Conservation (phyloP, 257 asterid species). For the Linderniella brevidens region DNA sequence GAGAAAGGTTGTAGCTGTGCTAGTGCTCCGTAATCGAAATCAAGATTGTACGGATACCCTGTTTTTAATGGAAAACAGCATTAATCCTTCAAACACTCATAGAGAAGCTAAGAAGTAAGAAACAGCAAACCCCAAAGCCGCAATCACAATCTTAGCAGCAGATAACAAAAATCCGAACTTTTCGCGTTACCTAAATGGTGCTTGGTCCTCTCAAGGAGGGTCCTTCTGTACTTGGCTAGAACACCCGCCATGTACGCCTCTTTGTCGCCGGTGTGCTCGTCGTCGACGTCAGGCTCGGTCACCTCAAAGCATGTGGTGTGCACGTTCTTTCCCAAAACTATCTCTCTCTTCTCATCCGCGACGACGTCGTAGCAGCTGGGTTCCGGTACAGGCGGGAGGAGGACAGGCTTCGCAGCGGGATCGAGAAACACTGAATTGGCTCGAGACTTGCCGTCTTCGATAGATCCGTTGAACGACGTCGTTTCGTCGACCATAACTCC, state of each 20-base stretch:
- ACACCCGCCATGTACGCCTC: slow-evolving; percentile 93
- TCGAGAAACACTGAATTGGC: not conserved
- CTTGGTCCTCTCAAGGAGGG: slow-evolving; percentile 66
- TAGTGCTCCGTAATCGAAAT: slow-evolving; percentile 10
- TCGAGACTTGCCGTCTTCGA: slow-evolving; percentile 16
- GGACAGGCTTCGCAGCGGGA: too few relatives aligned
- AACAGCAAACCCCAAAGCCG: too few relatives aligned
- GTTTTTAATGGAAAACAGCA: not conserved
- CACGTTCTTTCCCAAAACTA: slow-evolving; percentile 68
- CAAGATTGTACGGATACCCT: slow-evolving; percentile 10
- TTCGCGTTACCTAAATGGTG: slow-evolving; percentile 61
- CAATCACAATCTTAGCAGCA: too few relatives aligned
- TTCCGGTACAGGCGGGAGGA: slow-evolving; percentile 33
- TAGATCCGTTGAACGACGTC: slow-evolving; percentile 23
- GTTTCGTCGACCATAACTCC: slow-evolving; percentile 10
- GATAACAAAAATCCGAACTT: slow-evolving; percentile 10
- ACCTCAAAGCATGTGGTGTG: slow-evolving; percentile 71
- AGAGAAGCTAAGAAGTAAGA: too few relatives aligned
- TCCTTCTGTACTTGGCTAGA: slow-evolving; percentile 66
- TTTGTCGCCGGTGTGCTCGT: slow-evolving; percentile 85
- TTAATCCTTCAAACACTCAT: too few relatives aligned
- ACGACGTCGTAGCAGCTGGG: slow-evolving; percentile 10
- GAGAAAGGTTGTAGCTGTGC: slow-evolving; percentile 68
- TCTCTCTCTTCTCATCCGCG: slow-evolving; percentile 29
- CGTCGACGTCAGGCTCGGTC: slow-evolving; percentile 91